These are phyloP conservation scores for Penicillium cinerascens DNA, from an alignment of 495 filamentous ascomycete genomes.

Conservation along the genomic window DNA sequence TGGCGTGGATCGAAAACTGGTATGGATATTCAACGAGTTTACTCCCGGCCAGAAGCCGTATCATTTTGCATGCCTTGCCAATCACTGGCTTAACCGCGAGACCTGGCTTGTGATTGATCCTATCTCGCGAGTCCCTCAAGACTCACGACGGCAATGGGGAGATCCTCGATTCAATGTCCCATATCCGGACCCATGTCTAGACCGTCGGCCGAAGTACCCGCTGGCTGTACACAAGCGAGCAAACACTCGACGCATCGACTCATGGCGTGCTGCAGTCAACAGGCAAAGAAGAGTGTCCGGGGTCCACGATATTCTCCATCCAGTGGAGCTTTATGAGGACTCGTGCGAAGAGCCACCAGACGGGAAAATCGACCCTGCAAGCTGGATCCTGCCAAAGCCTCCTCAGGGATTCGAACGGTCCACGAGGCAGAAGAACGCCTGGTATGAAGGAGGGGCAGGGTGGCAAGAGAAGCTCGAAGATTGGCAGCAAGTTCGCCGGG, in stretches of 20 bases:
- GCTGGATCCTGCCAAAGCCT: slow-evolving; percentile 43
- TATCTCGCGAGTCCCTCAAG: slow-evolving; percentile 31
- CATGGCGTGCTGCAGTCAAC: slow-evolving; percentile 42
- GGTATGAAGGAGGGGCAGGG: slow-evolving; percentile 42
- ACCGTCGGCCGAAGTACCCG: slow-evolving; percentile 29
- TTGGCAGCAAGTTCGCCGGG: slow-evolving; percentile 37
- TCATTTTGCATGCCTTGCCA: slow-evolving; percentile 41
- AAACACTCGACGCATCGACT: slow-evolving; percentile 32
- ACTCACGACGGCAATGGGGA: slow-evolving; percentile 32
- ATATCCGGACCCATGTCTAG: slow-evolving; percentile 21
- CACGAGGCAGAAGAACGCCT: slow-evolving; percentile 31
- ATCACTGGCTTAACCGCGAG: slow-evolving; percentile 42
- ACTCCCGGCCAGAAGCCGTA: slow-evolving; percentile 41
- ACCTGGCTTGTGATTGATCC: slow-evolving; percentile 43
- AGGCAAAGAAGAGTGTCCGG: slow-evolving; percentile 27
- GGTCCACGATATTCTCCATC: slow-evolving; percentile 22
- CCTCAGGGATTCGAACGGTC: slow-evolving; percentile 41
- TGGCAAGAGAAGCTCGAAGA: slow-evolving; percentile 44
- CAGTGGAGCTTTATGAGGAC: slow-evolving; percentile 30
- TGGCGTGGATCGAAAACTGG: slow-evolving; percentile 33
- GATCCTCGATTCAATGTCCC: slow-evolving; percentile 38
- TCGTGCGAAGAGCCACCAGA: slow-evolving; percentile 42
- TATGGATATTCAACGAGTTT: slow-evolving; percentile 39
- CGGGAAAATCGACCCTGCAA: slow-evolving; percentile 36
- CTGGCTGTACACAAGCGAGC: slow-evolving; percentile 12